phyloP scores from a whole-genome alignment of 164 flowering plant genomes.

The Litsea cubeba region DNA sequence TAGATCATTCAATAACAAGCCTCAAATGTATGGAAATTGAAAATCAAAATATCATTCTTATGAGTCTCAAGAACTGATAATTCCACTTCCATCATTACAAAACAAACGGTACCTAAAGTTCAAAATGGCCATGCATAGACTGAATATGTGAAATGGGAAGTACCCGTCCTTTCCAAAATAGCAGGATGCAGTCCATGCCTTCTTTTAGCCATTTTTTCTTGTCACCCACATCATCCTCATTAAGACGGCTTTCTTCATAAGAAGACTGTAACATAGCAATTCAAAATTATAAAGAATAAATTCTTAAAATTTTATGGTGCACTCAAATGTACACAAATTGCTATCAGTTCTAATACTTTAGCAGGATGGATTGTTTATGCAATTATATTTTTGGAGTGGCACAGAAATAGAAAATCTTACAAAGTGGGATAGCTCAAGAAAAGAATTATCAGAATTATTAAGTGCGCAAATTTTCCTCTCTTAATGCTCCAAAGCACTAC shows the following conservation, averaged over 20 bases:
- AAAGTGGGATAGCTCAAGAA: too few species aligned
- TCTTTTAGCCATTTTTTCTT: constrained; percentile 86
- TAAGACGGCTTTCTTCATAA: constrained; percentile 80
- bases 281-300: not conserved
- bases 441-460: too few species aligned
- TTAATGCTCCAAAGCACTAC: too few species aligned
- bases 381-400: too few species aligned
- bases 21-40: not conserved
- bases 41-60: too few species aligned
- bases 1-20: not conserved
- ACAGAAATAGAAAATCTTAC: too few species aligned
- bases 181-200: constrained; percentile 92
- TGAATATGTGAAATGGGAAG: not conserved
- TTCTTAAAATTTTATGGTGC: not conserved
- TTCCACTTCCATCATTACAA: not conserved
- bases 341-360: not conserved
- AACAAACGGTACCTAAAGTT: not conserved
- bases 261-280: constrained; percentile 38
- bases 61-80: not conserved
- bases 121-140: not conserved
- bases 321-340: not conserved
- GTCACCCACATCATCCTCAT: constrained; percentile 66
- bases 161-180: constrained; percentile 92
- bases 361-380: too few species aligned
- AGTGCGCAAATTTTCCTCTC: too few species aligned